Evolutionary conservation across 345 rosid species (phyloP).

Genomic region (Citrus maxima): DNA sequence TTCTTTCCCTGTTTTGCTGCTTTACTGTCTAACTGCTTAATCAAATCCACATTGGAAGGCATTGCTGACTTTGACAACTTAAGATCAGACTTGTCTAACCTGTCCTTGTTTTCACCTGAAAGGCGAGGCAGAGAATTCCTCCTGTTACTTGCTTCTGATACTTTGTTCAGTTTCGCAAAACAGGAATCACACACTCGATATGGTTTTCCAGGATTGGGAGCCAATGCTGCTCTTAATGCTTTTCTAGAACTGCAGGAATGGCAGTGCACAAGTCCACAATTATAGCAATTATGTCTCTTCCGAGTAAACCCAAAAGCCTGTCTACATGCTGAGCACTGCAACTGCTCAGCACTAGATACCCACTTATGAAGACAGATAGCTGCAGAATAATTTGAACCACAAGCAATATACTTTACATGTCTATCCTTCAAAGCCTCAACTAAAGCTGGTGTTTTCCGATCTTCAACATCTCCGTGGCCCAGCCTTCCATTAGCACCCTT

Average conservation of each 20-base stretch:
- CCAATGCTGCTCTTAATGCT: conserved; percentile 74
- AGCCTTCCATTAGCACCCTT: conserved; percentile 96
- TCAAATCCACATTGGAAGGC: conserved; percentile 81
- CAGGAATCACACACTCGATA: conserved; percentile 95
- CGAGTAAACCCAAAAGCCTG: conserved; percentile 92
- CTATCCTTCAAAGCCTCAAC: conserved; percentile 88
- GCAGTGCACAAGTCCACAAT: conserved; percentile 97
- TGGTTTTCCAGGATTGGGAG: conserved; percentile 85
- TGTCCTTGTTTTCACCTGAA: conserved; percentile 90
- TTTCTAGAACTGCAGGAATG: conserved; percentile 93
- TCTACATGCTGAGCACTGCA: conserved; percentile 91
- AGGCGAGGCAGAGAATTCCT: conserved; percentile 71
- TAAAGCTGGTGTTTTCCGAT: conserved; percentile 69
- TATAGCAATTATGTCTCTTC: conserved; percentile 92
- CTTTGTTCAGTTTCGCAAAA: conserved; percentile 66
- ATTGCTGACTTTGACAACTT: conserved; percentile 64
- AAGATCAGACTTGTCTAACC: conserved; percentile 80
- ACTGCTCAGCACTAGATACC: conserved; percentile 90
- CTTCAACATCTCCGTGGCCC: conserved; percentile 94
- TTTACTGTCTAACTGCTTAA: conserved; percentile 87
- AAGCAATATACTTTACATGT: conserved; percentile 74
- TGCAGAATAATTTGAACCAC: conserved; percentile 85
- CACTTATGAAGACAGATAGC: conserved; percentile 93
- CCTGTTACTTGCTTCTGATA: conserved; percentile 61
- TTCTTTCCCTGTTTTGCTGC: conserved; percentile 93